Evolutionary conservation across 139 green algal genomes (phyloP), one percentile per base, ranked within the genome.

Genomic region (Chlorella sp.): DNA sequence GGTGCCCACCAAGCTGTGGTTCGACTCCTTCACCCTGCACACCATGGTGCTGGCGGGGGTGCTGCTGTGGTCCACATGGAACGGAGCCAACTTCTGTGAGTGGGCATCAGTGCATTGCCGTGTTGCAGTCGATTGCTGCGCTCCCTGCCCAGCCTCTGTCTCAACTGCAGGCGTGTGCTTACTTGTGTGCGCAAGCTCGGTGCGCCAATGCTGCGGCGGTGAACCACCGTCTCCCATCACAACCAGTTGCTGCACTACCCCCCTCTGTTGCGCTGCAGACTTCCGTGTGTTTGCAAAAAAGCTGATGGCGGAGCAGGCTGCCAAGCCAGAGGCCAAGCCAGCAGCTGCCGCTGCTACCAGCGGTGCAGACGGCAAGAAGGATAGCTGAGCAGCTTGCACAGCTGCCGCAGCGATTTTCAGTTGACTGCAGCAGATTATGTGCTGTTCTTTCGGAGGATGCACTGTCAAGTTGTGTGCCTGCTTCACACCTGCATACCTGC

Each of bases 81-180:
- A 95, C 63, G 93, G 93, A 4, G 93, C 78, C n/a, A 90, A 60
- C 57, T 95, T 87, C 83, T 95, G 94, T 60, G 51, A 60, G 51
- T 60, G 78, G 93, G 93, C 64, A 85, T 91, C 36, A 88, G 92
- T 23, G 72, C 26, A 11, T 18, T 34, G 72, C 28, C 36, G 9
- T 17, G 2, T 64, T 71, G 64, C 51, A 60, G n/a, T n/a, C n/a
- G n/a, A n/a, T n/a, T n/a, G n/a, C n/a, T n/a, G n/a, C n/a, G n/a
- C n/a, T n/a, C n/a, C n/a, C n/a, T n/a, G n/a, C n/a, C n/a, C n/a
- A n/a, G n/a, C n/a, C n/a, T n/a, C n/a, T n/a, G n/a, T n/a, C n/a
- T n/a, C n/a, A n/a, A n/a, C n/a, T n/a, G n/a, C n/a, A n/a, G n/a
- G n/a, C n/a, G n/a, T n/a, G n/a, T n/a, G n/a, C n/a, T n/a, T n/a